Percentiles rank a stretch among this genome's conserved stretches.
phyloP scores from a whole-genome alignment of 331 rosid species.

The Rosa hybrid region DNA sequence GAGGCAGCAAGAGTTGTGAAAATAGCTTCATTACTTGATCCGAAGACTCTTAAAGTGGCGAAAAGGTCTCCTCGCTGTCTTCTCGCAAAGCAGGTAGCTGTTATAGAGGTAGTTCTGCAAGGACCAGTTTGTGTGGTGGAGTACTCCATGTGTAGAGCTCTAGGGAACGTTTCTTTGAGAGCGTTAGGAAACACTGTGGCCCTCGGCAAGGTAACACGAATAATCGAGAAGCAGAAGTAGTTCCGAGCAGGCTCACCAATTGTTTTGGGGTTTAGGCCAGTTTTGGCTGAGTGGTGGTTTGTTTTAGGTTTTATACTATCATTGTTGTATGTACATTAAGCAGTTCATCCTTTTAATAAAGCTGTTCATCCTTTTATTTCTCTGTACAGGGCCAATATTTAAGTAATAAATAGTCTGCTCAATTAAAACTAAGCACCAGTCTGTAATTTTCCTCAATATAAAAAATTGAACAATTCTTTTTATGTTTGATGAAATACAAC shows the following conservation, averaged over 20 bases:
- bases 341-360: not conserved
- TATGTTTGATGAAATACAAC: too few species aligned
- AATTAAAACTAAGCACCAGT: not conserved
- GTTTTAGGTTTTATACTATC: not conserved
- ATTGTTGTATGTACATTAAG: not conserved
- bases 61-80: conserved; percentile 84
- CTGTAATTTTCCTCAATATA: not conserved
- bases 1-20: conserved; percentile 73
- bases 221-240: conserved; percentile 28
- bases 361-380: not conserved
- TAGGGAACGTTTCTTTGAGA: conserved; percentile 78
- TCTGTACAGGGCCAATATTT: not conserved
- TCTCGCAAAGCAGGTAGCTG: conserved; percentile 75
- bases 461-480: not conserved
- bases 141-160: conserved; percentile 70
- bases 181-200: conserved; percentile 51
- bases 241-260: not conserved
- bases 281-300: not conserved
- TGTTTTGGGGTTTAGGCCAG: not conserved
- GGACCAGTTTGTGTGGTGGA: conserved; percentile 74
- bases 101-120: conserved; percentile 70
- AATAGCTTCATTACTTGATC: conserved; percentile 67
- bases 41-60: conserved; percentile 79
- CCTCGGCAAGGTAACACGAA: conserved; percentile 26
- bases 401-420: not conserved